Base-by-base conservation (phyloP, 2,329 filamentous ascomycete species). In the Alternaria sp. region DNA sequence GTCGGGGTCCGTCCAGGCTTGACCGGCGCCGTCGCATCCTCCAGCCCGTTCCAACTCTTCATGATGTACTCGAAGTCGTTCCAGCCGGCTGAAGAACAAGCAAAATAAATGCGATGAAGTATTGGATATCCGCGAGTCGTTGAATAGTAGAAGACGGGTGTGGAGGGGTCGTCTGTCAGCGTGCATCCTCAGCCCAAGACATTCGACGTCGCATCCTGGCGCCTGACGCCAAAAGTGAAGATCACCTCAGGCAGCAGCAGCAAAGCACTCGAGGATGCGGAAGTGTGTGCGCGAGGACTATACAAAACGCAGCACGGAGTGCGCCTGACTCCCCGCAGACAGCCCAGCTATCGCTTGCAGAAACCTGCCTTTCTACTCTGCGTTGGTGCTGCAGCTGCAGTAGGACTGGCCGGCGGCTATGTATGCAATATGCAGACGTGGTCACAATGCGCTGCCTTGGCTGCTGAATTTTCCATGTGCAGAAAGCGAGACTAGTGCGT, bases 361-460 rank as follows among this genome's bases (percentile, higher is more conserved):
- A 54, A 30, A 30, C 61, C 58, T 69, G 68, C 67, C 62, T 63
- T 58, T 55, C 51, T 57, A 33, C 30, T 49, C 54, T 60, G 63
- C 53, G 49, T 47, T 49, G 47, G 33, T 43, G 53, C 64, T 72
- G 71, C 71, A 73, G 66, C 66, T 60, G 55, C 55, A 60, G 47
- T 41, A 63, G 47, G 45, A 61, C 47, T 50, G 63, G 59, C 62
- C 65, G 55, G 71, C 71, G 71, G 69, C 62, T 74, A 73, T 63
- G 66, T 71, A 72, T 63, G 71, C 66, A 61, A 30, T 33, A 70
- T 72, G 70, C 70, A 65, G 61, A 57, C 26, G 46, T 60, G 25
- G 60, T 74, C 71, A 74, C 71, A 72, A 66, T 71, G 69, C 60
- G 68, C 56, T 69, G 67, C 63, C 65, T 60, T 51, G 51, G 25